Evolutionary conservation across 2,329 filamentous ascomycete species (phyloP), one percentile per base, ranked within the genome.

Genomic region (Ophiocordyceps polyrhachis-furcata): DNA sequence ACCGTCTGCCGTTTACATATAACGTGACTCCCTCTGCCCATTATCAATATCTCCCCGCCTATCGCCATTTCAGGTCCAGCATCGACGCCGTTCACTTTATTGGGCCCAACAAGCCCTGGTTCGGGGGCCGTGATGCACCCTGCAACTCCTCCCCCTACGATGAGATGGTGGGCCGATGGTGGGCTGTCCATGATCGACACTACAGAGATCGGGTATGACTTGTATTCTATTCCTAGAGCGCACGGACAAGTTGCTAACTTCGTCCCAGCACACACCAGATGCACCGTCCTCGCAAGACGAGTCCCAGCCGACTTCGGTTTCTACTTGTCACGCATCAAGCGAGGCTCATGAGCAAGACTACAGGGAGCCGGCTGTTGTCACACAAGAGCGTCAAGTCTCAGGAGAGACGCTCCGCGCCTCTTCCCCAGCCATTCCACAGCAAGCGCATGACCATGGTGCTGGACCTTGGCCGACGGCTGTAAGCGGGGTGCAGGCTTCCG

Each of bases 1-100:
- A 95, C 62, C 79, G 88, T 51, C 64, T 98, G 56, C 88, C 84
- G 63, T 98, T 98, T 64, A 81, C 80, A 43, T 98, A 96, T 69
- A 98, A 98, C 61, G 91, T 91, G 62, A 98, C 91, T 0, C 91
- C 91, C 1, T 95, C 85, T 49, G 88, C 83, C 21, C 87, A 94
- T 60, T 98, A 98, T 66, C 91, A 98, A 65, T 98, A 96, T 63
- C 73, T 95, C 46, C 91, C 91, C 13, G 91, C 91, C 44, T 98
- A 93, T 63, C 77, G 79, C 51, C 86, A 96, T 68, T 93, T 93
- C 61, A 84, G 93, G 63, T 83, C 82, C 42, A 83, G 77, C 53
- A 93, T 98, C 55, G 88, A 74, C 57, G 74, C 93, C 67, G 81
- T 93, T 23, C 91, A 98, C 64, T 98, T 95, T 62, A 96, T 98